Base-by-base conservation (phyloP, 768 basidiomycete species). In the Trametes gibbosa region DNA sequence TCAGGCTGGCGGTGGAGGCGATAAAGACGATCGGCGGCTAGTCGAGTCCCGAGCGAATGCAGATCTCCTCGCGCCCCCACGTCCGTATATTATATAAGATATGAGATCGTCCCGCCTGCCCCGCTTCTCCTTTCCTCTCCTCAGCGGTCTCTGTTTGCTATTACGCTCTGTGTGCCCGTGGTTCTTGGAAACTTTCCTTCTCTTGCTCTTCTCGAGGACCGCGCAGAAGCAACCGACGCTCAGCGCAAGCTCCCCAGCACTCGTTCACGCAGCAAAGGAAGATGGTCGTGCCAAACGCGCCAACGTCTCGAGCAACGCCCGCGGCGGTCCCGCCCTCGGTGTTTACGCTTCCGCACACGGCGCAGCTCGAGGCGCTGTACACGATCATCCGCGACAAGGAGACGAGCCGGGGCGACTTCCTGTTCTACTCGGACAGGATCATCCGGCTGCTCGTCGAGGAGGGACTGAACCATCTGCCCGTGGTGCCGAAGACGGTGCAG, bases 381-480 rank as follows among this genome's bases (percentile, higher is more conserved):
- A 98, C 95, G 12, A 96, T 97, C 73, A 95, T 97, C 72, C 75
- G 96, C 52, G 87, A 96, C 73, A 89, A 86, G 74, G 83, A 87
- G 41, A 97, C 96, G 3, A 83, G 83, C 25, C 78, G 95, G 53
- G 95, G 95, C 8, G 97, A 98, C 70, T 99, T 99, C 68, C 82
- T 99, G 61, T 99, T 98, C 75, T 95, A 95, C 72, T 90, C 89
- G 12, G 92, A 95, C 74, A 81, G 95, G 17, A 94, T 98, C 73
- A 98, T 98, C 66, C 78, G 89, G 48, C 68, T 90, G 45, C 79
- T 92, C 55, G 89, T 91, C 21, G 88, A 89, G 71, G 85, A 90
- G 76, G 92, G 95, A 19, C 75, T 98, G 62, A 98, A 99, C 72
- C 95, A 89, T 68, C 76, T 90, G 3, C 87, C 88, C 0, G 85